phyloP scores from a whole-genome alignment of 2,329 filamentous ascomycete genomes.

The Aspergillus carbonarius region DNA sequence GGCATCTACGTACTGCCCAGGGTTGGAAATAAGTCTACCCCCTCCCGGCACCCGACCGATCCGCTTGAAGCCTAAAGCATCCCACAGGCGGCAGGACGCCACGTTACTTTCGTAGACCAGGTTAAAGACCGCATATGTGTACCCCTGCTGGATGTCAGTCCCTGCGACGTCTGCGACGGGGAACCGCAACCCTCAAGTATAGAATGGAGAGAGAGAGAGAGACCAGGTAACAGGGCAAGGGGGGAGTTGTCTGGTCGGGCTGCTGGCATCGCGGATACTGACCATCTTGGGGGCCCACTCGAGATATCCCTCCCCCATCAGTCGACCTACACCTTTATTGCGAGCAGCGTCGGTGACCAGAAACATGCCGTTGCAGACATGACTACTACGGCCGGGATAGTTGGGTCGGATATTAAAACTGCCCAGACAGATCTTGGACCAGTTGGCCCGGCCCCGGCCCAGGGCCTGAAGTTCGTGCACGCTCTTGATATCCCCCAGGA shows the following conservation, averaged over 20 bases:
- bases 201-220: background rate
- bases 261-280: conserved; percentile 21
- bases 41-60: conserved; percentile 78
- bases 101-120: conserved; percentile 93
- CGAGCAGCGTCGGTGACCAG: conserved; percentile 71
- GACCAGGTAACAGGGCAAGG: background rate
- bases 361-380: conserved; percentile 78
- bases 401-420: conserved; percentile 96
- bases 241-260: background rate
- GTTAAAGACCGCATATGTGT: conserved; percentile 92
- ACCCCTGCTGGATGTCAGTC: conserved; percentile 56
- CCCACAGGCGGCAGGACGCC: conserved; percentile 87
- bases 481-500: conserved; percentile 70
- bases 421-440: conserved; percentile 77
- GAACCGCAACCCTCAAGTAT: background rate
- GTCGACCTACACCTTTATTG: conserved; percentile 70
- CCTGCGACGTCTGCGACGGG: background rate
- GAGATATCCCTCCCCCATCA: conserved; percentile 75
- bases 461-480: conserved; percentile 53
- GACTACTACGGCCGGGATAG: conserved; percentile 85
- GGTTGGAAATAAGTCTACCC: conserved; percentile 68
- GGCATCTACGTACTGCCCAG: conserved; percentile 68
- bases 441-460: conserved; percentile 63
- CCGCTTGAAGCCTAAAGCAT: conserved; percentile 86
- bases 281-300: conserved; percentile 70